phyloP scores from a whole-genome alignment of 805 yeast species.

The Sugiyamaella chiloensis region DNA sequence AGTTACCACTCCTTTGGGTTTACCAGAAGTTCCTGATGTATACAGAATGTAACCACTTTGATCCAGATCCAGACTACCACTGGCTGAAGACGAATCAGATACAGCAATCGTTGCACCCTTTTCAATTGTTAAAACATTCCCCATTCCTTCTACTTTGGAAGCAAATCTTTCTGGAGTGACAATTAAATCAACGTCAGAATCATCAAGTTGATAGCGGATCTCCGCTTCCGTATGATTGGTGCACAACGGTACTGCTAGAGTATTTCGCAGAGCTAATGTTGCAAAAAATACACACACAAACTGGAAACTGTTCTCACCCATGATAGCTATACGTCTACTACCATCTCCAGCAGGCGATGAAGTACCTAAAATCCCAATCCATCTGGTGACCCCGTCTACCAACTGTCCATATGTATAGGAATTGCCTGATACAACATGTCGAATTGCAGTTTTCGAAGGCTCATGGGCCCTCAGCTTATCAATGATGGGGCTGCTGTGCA shows the following conservation, averaged over 20 bases:
- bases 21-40: conserved; percentile 37
- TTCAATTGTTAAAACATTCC: conserved; percentile 15
- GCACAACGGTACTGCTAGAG: conserved; percentile 34
- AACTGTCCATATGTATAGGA: conserved; percentile 31
- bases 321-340: conserved; percentile 29
- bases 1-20: conserved; percentile 36
- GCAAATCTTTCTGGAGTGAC: conserved; percentile 30
- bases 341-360: too few relatives aligned
- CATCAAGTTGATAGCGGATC: conserved; percentile 31
- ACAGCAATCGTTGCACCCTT: background rate
- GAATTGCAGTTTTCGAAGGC: conserved; percentile 28
- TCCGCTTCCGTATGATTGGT: conserved; percentile 34
- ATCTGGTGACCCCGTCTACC: conserved; percentile 26
- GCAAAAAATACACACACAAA: conserved; percentile 30
- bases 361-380: conserved; percentile 24
- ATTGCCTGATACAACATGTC: conserved; percentile 32
- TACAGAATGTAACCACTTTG: conserved; percentile 32
- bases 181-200: conserved; percentile 29
- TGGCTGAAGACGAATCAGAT: background rate
- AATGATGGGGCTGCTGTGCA: conserved; percentile 24
- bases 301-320: conserved; percentile 36
- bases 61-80: background rate
- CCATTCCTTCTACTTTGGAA: conserved; percentile 24
- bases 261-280: conserved; percentile 28
- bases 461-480: conserved; percentile 24